Evolutionary conservation across 345 rosid species (phyloP).

Genomic region (Ailanthus altissimus): DNA sequence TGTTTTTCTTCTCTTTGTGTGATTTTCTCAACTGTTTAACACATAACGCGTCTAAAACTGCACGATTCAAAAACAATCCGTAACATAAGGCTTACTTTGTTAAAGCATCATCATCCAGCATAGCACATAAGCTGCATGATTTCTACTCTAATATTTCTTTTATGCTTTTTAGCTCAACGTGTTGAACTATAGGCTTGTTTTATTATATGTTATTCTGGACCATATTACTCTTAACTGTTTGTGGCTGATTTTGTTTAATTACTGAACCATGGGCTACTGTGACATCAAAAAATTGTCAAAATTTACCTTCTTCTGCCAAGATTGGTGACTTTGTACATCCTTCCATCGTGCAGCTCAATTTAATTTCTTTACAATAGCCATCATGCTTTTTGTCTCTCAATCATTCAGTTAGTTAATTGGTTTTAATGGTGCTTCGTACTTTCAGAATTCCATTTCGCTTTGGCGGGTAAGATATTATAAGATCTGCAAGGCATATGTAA

Average conservation of each 20-base stretch:
- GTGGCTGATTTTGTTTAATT: background rate
- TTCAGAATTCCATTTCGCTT: conserved; percentile 31
- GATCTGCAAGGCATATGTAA: conserved; percentile 48
- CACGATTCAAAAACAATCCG: too few relatives aligned
- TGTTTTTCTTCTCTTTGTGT: too few relatives aligned
- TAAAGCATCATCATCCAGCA: background rate
- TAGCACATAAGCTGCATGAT: background rate
- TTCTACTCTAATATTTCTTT: background rate
- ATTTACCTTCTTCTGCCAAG: background rate
- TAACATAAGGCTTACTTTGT: background rate
- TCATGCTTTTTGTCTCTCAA: background rate
- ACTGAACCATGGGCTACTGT: background rate
- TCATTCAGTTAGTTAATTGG: background rate
- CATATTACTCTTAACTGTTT: background rate
- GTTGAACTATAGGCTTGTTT: background rate
- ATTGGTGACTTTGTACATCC: background rate
- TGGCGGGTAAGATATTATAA: conserved; percentile 56
- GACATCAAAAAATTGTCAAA: background rate
- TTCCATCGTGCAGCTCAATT: background rate
- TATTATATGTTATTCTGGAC: background rate
- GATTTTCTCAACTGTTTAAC: too few relatives aligned
- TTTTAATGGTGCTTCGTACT: conserved; percentile 2
- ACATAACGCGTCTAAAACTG: too few relatives aligned
- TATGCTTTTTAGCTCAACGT: background rate
- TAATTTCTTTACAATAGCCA: background rate